Evolutionary conservation across 2,329 filamentous ascomycete genomes (phyloP).

Genomic region (Dactylellina parvicollis): DNA sequence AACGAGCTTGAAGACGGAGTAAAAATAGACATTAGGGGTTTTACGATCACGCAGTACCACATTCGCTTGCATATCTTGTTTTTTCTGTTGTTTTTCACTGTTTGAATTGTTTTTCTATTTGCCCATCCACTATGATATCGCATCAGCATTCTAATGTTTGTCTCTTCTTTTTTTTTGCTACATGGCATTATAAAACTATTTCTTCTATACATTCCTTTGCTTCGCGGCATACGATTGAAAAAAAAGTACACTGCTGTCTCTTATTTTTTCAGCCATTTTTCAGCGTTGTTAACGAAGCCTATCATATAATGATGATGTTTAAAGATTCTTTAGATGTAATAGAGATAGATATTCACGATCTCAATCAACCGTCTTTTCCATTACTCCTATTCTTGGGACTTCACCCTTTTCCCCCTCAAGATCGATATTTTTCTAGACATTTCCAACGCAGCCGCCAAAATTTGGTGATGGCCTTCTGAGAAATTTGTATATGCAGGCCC

Average conservation of each 20-base stretch:
- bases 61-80: conserved; percentile 15
- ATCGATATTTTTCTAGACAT: no score
- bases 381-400: background rate
- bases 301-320: conserved; percentile 24
- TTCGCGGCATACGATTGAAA: conserved; percentile 37
- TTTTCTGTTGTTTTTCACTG: conserved; percentile 3
- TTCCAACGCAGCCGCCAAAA: no score
- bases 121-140: background rate
- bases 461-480: no score
- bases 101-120: background rate
- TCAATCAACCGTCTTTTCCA: background rate
- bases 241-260: conserved; percentile 21
- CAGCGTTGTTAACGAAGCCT: conserved; percentile 34
- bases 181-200: background rate
- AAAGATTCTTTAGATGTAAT: conserved; percentile 4
- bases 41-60: background rate
- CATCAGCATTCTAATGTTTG: conserved; percentile 6
- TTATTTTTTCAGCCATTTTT: conserved; percentile 14
- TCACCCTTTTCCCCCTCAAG: no score
- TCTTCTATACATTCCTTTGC: conserved; percentile 40
- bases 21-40: background rate
- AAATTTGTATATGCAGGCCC: no score
- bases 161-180: background rate
- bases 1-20: background rate
- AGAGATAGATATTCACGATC: background rate